phyloP scores from a whole-genome alignment of 2,329 filamentous ascomycete genomes.

The Xylaria sp. region DNA sequence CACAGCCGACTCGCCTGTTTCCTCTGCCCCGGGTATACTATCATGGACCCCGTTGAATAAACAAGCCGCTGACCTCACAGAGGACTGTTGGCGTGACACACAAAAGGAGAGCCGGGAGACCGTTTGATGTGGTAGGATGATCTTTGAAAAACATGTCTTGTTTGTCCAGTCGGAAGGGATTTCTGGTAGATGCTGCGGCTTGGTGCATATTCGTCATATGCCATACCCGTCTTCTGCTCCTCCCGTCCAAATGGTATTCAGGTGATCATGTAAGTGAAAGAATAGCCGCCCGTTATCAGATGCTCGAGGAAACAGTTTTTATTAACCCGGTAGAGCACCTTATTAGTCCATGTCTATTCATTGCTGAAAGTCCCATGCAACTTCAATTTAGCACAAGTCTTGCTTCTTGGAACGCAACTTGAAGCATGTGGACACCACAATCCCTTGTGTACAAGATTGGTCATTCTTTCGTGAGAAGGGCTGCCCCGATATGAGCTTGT shows the following conservation, averaged over 20 bases:
- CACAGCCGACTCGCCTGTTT: constrained; percentile 45
- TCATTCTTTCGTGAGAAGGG: constrained; percentile 37
- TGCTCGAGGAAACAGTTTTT: constrained; percentile 40
- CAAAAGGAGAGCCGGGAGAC: constrained; percentile 36
- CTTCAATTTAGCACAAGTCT: constrained; percentile 26
- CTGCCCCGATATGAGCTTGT: constrained; percentile 45
- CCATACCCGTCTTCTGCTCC: constrained; percentile 39
- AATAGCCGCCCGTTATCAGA: constrained; percentile 33
- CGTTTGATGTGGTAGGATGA: constrained; percentile 34
- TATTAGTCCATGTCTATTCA: constrained; percentile 31
- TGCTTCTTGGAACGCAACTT: constrained; percentile 36
- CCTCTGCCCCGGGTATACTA: constrained; percentile 49
- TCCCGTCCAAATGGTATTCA: constrained; percentile 34
- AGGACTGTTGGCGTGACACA: constrained; percentile 41
- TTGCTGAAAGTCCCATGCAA: constrained; percentile 15
- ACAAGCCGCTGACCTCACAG: constrained; percentile 43
- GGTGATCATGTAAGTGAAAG: constrained; percentile 37
- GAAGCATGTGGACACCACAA: constrained; percentile 31
- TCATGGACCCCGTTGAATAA: constrained; percentile 46
- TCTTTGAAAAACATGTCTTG: constrained; percentile 28
- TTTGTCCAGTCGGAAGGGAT: constrained; percentile 38
- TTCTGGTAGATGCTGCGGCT: constrained; percentile 42
- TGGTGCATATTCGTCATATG: constrained; percentile 45
- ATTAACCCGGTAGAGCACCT: constrained; percentile 41
- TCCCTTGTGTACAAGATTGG: constrained; percentile 20